Base-by-base conservation (phyloP, 2,329 filamentous ascomycete species). In the Talaromyces sp. region DNA sequence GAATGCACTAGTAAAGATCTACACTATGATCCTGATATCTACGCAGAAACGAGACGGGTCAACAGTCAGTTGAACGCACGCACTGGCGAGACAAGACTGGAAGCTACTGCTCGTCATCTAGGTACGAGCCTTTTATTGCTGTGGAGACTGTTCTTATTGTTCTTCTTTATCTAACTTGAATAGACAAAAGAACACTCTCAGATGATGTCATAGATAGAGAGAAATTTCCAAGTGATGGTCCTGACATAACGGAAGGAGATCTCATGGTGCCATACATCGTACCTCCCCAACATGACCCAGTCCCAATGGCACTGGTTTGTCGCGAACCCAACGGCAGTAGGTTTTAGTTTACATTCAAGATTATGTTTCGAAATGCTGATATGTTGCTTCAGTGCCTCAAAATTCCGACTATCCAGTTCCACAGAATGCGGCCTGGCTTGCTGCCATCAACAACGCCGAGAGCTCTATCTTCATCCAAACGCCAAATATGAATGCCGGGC, bases 391-490 rank as follows among this genome's bases (percentile, higher is more conserved):
- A 76, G 78, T 82, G 0, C 82, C 86, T 1, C 89, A 85, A 66
- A 85, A 88, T 61, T 77, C 79, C 18, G 86, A 82, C 18, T 77
- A 87, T 2, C 78, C 83, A 56, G 87, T 86, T 2, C 90, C 90
- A 0, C 90, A 94, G 67, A 92, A 94, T 67, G 88, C 87, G 56
- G 88, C 87, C 0, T 93, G 88, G 84, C 76, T 92, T 0, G 89
- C 89, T 0, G 83, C 87, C 0, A 80, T 93, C 7, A 81, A 86
- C 1, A 83, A 92, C 66, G 89, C 89, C 0, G 73, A 80, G 59
- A 76, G 77, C 12, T 81, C 76, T 31, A 82, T 93, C n/a, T 91
- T 93, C 68, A 92, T 94, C 62, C 89, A 93, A 72, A 88, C 89
- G 0, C 90, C 90, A 0, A 89, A 91, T 27, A 81, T 94, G 42